Conservation (phyloP, 257 asterid genomes). For the Anisodus tanguticus region DNA sequence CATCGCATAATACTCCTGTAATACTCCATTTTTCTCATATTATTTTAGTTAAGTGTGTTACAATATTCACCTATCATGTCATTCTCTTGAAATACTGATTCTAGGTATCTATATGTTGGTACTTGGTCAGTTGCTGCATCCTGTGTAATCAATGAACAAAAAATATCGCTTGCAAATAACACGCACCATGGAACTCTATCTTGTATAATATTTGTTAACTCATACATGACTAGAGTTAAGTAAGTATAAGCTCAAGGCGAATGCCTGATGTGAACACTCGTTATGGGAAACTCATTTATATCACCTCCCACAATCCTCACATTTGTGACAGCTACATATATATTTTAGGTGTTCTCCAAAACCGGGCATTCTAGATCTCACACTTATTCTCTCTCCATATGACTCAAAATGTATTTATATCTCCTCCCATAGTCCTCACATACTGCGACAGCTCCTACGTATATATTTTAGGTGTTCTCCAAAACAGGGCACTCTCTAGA, state of each 20-base stretch:
- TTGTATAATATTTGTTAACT: not conserved
- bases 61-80: not conserved
- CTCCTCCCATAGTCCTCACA: not conserved
- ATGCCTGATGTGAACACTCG: not conserved
- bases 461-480: not conserved
- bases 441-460: not conserved
- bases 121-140: not conserved
- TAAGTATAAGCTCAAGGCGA: not conserved
- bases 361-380: not conserved
- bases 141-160: not conserved
- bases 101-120: not conserved
- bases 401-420: not conserved
- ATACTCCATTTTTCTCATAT: slow-evolving; percentile 20
- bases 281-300: not conserved
- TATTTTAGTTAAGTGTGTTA: slow-evolving; percentile 2
- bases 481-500: not conserved
- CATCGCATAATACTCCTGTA: not conserved
- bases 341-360: not conserved
- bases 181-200: slow-evolving; percentile 5
- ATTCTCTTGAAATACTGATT: not conserved
- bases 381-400: slow-evolving; percentile 15
- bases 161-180: not conserved
- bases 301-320: not conserved
- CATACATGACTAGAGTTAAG: not conserved
- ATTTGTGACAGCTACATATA: not conserved